Base-by-base conservation (phyloP, 495 filamentous ascomycete genomes). In the Trichocladium uniseriatum region DNA sequence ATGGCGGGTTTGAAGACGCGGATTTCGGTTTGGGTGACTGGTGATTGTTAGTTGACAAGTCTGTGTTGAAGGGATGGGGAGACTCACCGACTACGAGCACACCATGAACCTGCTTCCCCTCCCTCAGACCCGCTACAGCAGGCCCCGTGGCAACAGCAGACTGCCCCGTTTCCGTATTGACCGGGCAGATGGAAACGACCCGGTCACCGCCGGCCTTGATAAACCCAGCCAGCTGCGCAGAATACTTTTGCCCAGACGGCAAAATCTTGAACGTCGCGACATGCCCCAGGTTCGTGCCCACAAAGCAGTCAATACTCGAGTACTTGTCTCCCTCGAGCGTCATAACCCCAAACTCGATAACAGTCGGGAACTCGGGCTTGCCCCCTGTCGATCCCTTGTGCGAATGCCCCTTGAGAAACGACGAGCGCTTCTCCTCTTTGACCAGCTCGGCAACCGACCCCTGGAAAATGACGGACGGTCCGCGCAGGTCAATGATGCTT, bases 311-410 rank as follows among this genome's bases (percentile, higher is more conserved):
- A 46, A 98, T 94, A 55, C 87, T 94, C 6, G 91, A 95, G 59
- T 94, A 98, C 52, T 86, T 83, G 66, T 96, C 91, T 0, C 84
- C 87, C 38, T 97, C 92, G 16, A 95, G 70, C 11, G 84, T 92
- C 80, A 98, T 83, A 24, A 96, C 87, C 49, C 86, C 88, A 70
- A 97, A 98, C 64, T 95, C 86, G 10, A 96, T 75, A 34, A 67
- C 70, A 6, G 82, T 87, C 24, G 80, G 79, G 80, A 80, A 94
- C 60, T 94, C 91, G 22, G n/a, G 11, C 43, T 77, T 66, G 38
- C 3, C 18, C 19, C 2, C 18, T 15, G 38, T 45, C 64, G 48
- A 61, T 4, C 65, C 64, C 24, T 76, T 63, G 15, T 66, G 67
- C 40, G 54, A 60, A 32, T 63, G 57, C 35, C n/a, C n/a, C n/a